Conservation (phyloP, 2,329 filamentous ascomycete genomes). For the Blastomyces gilchristii region DNA sequence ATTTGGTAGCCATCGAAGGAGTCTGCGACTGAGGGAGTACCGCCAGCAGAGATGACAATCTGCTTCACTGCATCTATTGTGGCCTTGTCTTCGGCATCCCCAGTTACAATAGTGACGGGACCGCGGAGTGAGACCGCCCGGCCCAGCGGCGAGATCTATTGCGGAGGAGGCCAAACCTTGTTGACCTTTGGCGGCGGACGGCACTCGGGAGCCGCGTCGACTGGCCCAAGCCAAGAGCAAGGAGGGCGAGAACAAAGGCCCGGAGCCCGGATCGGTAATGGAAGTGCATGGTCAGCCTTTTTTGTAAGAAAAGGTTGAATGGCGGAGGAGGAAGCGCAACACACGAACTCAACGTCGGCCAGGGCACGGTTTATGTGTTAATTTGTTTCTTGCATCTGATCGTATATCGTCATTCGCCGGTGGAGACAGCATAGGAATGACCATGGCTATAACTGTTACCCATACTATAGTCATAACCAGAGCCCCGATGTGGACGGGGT, state of each 20-base stretch:
- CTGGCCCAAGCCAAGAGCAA: neutral
- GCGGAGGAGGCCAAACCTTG: neutral
- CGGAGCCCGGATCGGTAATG: neutral
- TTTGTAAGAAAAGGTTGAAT: neutral
- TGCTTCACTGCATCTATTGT: conserved; percentile 13
- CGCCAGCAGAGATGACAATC: neutral
- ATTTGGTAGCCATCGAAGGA: neutral
- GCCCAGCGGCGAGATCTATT: neutral
- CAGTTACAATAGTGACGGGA: conserved; percentile 16
- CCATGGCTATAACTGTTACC: neutral
- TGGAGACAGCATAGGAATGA: neutral
- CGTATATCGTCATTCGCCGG: neutral
- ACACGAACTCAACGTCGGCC: neutral
- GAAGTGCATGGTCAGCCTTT: neutral
- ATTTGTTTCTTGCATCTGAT: neutral
- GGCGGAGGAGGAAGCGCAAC: neutral
- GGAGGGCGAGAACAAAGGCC: neutral
- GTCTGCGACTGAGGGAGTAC: neutral
- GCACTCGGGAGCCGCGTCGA: neutral
- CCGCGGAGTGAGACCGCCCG: conserved; percentile 13
- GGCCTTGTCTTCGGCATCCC: conserved; percentile 13
- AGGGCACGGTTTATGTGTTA: neutral
- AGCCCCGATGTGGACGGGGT: neutral
- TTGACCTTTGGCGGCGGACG: neutral
- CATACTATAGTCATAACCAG: neutral